These are phyloP conservation scores for Trypanosomatidae sp. DNA, from an alignment of 208 protist species.

Conservation along the genomic window DNA sequence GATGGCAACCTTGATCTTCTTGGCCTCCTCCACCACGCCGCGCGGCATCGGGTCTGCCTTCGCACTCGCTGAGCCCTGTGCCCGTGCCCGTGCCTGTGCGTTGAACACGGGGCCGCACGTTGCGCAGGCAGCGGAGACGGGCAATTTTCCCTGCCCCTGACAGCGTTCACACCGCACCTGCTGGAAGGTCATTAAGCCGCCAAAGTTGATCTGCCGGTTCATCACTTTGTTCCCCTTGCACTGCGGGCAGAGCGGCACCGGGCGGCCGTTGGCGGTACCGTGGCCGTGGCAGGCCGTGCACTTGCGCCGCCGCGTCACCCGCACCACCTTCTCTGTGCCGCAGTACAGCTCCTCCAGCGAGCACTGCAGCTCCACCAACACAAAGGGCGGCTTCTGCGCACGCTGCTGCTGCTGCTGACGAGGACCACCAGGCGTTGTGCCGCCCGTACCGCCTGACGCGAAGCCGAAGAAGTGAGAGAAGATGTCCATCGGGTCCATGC, in stretches of 20 bases:
- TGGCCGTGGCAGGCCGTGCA: constrained; percentile 69
- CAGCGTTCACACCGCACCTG: constrained; percentile 89
- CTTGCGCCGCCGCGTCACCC: constrained; percentile 65
- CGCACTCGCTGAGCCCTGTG: constrained; percentile 63
- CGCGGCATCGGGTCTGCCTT: constrained; percentile 25
- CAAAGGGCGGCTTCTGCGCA: constrained; percentile 85
- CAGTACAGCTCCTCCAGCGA: constrained; percentile 97
- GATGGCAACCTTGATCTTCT: constrained; percentile 93
- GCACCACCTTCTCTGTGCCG: constrained; percentile 93
- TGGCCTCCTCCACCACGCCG: constrained; percentile 89
- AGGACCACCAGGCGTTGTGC: too few relatives aligned
- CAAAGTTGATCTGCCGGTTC: constrained; percentile 88
- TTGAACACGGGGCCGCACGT: constrained; percentile 75
- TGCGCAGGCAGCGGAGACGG: constrained; percentile 19
- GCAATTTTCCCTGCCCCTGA: constrained; percentile 49
- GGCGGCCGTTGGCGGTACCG: constrained; percentile 46
- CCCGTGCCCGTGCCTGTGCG: constrained; percentile 36
- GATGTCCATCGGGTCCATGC: constrained; percentile 80
- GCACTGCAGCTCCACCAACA: constrained; percentile 89
- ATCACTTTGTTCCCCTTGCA: constrained; percentile 90
- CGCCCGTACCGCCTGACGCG: too few relatives aligned
- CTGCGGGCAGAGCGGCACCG: constrained; percentile 58
- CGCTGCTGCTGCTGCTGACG: constrained; percentile 57
- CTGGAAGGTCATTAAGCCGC: constrained; percentile 92
- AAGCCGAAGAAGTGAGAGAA: constrained; percentile 91